phyloP scores from a whole-genome alignment of 768 basidiomycete genomes.

The Trametes cingulata region DNA sequence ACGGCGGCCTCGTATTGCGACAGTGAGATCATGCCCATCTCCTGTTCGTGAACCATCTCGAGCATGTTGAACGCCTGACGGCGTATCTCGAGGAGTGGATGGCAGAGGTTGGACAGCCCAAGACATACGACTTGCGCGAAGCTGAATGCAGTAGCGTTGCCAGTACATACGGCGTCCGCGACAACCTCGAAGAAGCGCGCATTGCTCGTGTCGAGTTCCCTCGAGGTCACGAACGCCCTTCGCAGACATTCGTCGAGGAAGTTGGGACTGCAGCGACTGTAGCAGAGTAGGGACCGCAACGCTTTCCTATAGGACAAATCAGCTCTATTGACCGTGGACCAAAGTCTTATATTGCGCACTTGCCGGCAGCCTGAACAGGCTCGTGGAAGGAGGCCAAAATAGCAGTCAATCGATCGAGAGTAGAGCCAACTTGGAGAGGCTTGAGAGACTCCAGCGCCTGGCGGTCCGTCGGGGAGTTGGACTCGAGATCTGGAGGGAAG shows the following conservation, averaged over 20 bases:
- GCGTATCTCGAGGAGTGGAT: conserved; percentile 63
- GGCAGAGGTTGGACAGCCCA: conserved; percentile 82
- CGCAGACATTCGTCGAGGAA: conserved; percentile 67
- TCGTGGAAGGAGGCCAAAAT: conserved; percentile 63
- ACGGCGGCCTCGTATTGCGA: conserved; percentile 74
- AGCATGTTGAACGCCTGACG: conserved; percentile 78
- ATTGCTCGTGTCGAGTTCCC: conserved; percentile 55
- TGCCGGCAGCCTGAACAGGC: conserved; percentile 55
- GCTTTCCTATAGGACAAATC: conserved; percentile 59
- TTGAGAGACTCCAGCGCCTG: conserved; percentile 47
- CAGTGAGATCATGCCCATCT: conserved; percentile 66
- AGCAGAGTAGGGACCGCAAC: conserved; percentile 64
- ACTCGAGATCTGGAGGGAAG: conserved; percentile 59
- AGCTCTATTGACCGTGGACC: background rate
- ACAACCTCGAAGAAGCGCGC: conserved; percentile 78
- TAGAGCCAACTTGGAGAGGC: conserved; percentile 51
- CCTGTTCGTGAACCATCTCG: conserved; percentile 68
- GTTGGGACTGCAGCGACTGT: conserved; percentile 52
- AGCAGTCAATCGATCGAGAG: conserved; percentile 68
- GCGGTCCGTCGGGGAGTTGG: conserved; percentile 65
- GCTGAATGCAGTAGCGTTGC: conserved; percentile 50
- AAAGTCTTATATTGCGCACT: conserved; percentile 47
- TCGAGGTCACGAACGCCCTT: conserved; percentile 64
- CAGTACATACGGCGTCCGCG: conserved; percentile 62
- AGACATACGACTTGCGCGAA: conserved; percentile 78